Base-by-base conservation (phyloP, 805 yeast genomes). In the Monosporozyma yasuniensis region DNA sequence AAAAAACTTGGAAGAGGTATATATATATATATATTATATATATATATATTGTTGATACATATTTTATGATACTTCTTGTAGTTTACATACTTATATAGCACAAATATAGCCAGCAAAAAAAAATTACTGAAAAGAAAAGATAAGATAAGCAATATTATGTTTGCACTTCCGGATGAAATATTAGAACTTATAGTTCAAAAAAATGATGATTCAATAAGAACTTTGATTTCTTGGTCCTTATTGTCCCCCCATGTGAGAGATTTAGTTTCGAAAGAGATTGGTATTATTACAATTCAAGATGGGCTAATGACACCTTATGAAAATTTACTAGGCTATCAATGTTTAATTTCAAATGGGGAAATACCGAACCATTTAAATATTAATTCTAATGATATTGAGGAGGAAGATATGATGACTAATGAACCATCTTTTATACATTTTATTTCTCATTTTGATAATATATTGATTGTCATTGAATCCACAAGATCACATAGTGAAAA, bases 181-280 rank as follows among this genome's bases (percentile, higher is more conserved):
- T 28, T 64, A 19, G 56, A 60, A n/a, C 53, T 47, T 14, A 56
- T 64, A 22, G 58, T 60, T 5, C 37, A 47, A 10, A 50, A 54
- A 27, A 60, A 61, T 28, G 47, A 54, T 6, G 57, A 57, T 30
- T 57, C 61, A 43, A 53, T 61, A n/a, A 54, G 51, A 30, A 60
- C 66, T 1, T 47, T 59, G 14, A 51, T 55, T 16, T 49, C 64
- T 3, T 64, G 68, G 65, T 48, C 56, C 14, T 48, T 54, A 16
- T 48, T 61, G 7, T 56, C 57, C 2, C 30, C 47, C 56, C 50
- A 18, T 51, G 50, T 48, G 48, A 50, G 11, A 21, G 4, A 21
- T 4, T 30, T 49, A 11, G 55, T 60, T 6, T 46, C 47, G 2
- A 30, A 47, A 39, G 48, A 53, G 3, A 45, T 61, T n/a, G 67